Evolutionary conservation across 306 rosid genomes (phyloP).

Genomic region (Begonia loranthoides): DNA sequence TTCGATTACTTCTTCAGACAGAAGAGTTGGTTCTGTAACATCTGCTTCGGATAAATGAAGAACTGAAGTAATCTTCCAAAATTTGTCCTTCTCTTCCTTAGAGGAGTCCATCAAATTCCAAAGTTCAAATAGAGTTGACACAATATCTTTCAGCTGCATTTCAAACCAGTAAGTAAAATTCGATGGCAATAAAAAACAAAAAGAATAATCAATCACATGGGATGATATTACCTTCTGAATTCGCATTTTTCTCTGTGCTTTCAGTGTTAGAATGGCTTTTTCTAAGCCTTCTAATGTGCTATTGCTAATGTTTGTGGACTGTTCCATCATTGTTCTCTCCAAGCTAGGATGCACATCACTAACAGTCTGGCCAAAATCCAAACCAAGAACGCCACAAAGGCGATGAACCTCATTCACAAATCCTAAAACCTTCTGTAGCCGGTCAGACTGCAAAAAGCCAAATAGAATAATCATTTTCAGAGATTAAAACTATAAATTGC

Average conservation of each 20-base stretch:
- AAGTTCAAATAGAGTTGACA: slow-evolving; percentile 54
- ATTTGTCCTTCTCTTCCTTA: slow-evolving; percentile 56
- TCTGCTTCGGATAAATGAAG: slow-evolving; percentile 46
- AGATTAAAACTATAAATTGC: too few relatives aligned
- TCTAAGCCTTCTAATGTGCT: slow-evolving; percentile 88
- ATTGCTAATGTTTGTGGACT: slow-evolving; percentile 71
- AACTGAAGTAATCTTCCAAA: slow-evolving; percentile 42
- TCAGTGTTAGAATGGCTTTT: slow-evolving; percentile 52
- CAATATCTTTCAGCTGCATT: slow-evolving; percentile 74
- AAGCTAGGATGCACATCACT: slow-evolving; percentile 90
- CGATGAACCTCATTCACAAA: slow-evolving; percentile 81
- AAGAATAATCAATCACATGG: slow-evolving; percentile 1
- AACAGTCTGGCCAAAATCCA: slow-evolving; percentile 78
- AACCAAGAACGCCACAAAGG: slow-evolving; percentile 73
- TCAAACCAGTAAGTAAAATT: slow-evolving; percentile 1
- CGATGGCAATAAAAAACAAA: slow-evolving; percentile 3
- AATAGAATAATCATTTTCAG: neutral
- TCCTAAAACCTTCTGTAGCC: slow-evolving; percentile 84
- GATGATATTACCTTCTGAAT: slow-evolving; percentile 44
- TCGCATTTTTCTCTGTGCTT: slow-evolving; percentile 60
- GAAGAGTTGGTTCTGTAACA: slow-evolving; percentile 54
- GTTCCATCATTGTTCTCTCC: slow-evolving; percentile 51
- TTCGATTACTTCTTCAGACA: slow-evolving; percentile 57
- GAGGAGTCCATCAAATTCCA: slow-evolving; percentile 99
- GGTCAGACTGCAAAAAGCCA: slow-evolving; percentile 51